Evolutionary conservation across 495 filamentous ascomycete species (phyloP), one percentile per base, ranked within the genome.

Genomic region (Hypoxylon lienhwacheense): DNA sequence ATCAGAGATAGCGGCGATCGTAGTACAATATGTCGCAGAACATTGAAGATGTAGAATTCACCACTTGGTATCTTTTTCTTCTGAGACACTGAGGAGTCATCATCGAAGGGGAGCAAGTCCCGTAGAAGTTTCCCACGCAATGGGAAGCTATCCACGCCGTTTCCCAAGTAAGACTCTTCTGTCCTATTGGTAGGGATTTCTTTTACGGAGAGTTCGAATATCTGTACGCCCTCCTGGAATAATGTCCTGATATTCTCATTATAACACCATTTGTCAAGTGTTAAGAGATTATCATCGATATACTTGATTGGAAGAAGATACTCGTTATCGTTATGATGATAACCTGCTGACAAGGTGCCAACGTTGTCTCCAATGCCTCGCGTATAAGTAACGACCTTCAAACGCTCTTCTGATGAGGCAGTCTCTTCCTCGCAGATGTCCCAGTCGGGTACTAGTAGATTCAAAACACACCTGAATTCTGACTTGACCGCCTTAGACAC

Each of bases 381-480:
- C 0, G 39, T 57, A 25, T 67, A 67, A 3, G 51, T 65, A 12
- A 59, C 42, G 14, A 62, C 20, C 40, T 35, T 14, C 25, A 41
- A 15, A 0, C n/a, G 17, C 16, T 20, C 37, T 4, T 55, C 50
- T 16, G 29, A 6, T 2, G 20, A 6, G 0, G 47, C 28, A 8
- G 29, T 40, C 33, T 57, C 47, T 21, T n/a, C 21, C 26, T 41
- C 20, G 28, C 57, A 60, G 2, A 44, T 10, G 4, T 24, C 41
- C 64, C 64, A 67, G 10, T 67, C 64, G 2, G 61, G 61, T 0
- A 61, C 53, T 4, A 65, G 33, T 0, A 67, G 36, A 29, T 57
- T 21, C 3, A 67, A 29, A 20, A 47, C 64, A 12, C 64, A 67
- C 7, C 1, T 43, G 2, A 47, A 51, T 22, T 28, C 14, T 1